These are phyloP conservation scores for Phalaenopsis equestris DNA, from an alignment of 106 monocot genomes.

Conservation along the genomic window DNA sequence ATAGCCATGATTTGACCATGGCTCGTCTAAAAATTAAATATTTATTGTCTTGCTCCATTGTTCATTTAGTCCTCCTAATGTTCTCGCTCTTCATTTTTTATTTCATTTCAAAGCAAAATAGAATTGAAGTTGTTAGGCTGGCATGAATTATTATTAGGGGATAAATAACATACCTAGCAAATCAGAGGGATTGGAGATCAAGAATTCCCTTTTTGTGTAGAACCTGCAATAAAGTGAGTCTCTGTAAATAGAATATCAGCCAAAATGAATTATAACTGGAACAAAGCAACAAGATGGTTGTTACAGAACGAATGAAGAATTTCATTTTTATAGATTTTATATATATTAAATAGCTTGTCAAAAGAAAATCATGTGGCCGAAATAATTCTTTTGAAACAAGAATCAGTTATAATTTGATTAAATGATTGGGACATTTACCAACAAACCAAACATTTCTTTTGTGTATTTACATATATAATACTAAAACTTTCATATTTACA, in stretches of 20 bases:
- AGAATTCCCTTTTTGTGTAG: not conserved
- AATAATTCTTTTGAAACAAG: too few relatives aligned
- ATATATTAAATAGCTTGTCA: too few relatives aligned
- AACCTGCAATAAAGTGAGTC: constrained; percentile 5
- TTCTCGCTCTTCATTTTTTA: too few relatives aligned
- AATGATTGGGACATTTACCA: too few relatives aligned
- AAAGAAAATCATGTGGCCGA: too few relatives aligned
- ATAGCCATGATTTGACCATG: not conserved
- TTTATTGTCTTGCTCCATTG: not conserved
- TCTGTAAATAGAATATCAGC: not conserved
- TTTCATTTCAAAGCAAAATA: not conserved
- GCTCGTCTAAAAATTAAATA: not conserved
- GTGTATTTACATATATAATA: too few relatives aligned
- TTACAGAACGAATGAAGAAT: too few relatives aligned
- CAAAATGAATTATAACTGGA: not conserved
- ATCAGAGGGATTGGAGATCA: not conserved
- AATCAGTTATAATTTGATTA: too few relatives aligned
- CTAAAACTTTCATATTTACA: too few relatives aligned
- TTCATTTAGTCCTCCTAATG: not conserved
- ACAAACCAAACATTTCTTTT: too few relatives aligned
- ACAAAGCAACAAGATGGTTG: too few relatives aligned
- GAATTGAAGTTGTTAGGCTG: not conserved
- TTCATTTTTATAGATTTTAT: too few relatives aligned
- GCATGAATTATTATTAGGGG: not conserved
- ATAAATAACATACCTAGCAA: constrained; percentile 1